A percentile compares a stretch with the other conserved stretches of the same genome.
These are phyloP conservation scores for Penicillium paxilli DNA, from an alignment of 495 filamentous ascomycete species.

Conservation along the genomic window DNA sequence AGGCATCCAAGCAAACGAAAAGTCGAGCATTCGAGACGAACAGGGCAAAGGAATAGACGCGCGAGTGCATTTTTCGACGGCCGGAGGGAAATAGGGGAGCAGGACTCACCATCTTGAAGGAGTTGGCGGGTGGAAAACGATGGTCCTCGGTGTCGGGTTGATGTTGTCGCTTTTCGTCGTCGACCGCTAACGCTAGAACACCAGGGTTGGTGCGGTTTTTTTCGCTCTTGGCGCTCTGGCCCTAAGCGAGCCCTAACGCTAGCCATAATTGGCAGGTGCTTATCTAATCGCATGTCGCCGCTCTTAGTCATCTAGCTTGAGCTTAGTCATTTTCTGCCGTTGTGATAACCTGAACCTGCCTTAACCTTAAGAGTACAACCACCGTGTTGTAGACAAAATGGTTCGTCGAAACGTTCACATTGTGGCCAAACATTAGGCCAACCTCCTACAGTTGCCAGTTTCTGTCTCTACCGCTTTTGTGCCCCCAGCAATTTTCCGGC, in stretches of 20 bases:
- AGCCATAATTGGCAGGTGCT: constrained; percentile 19
- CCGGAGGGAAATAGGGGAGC: constrained; percentile 16
- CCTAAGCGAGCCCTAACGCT: constrained; percentile 53
- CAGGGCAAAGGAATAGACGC: constrained; percentile 8
- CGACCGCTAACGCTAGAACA: constrained; percentile 38
- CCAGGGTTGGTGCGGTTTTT: constrained; percentile 44
- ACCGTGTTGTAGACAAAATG: too few species aligned
- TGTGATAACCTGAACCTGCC: too few species aligned
- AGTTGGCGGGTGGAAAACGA: constrained; percentile 47
- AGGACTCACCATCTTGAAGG: constrained; percentile 58
- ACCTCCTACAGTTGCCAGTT: too few species aligned
- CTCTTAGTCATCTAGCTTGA: too few species aligned
- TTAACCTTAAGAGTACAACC: too few species aligned
- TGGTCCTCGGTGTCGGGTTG: constrained; percentile 49
- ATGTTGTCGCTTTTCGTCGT: constrained; percentile 49
- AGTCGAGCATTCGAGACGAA: constrained; percentile 8
- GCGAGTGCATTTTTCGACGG: constrained; percentile 4
- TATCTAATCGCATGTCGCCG: constrained; percentile 9
- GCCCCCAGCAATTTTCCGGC: too few species aligned
- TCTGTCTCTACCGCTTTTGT: too few species aligned
- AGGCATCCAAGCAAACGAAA: too few species aligned
- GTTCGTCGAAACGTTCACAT: too few species aligned
- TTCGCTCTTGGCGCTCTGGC: constrained; percentile 45
- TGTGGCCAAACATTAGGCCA: too few species aligned
- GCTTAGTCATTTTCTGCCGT: constrained; percentile 1